A percentile compares a stretch with the other conserved stretches of the same genome.
Evolutionary conservation across 2,329 filamentous ascomycete genomes (phyloP).

Genomic region (Cladosporium sp.): DNA sequence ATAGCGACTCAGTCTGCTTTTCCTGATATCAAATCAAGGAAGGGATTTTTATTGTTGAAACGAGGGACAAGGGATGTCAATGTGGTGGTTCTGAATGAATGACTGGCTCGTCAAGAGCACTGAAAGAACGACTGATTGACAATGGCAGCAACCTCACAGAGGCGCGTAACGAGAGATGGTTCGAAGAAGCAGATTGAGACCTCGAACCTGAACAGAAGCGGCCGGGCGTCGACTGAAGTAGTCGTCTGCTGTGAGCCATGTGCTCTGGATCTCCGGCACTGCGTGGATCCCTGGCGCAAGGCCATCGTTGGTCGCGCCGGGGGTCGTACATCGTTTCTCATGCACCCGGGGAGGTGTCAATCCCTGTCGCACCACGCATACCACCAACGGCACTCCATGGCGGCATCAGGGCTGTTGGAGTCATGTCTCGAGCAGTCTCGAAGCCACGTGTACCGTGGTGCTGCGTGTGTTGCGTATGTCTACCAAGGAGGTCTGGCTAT

Average conservation of each 20-base stretch:
- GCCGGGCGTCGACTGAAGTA: conserved; percentile 11
- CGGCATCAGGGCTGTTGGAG: neutral
- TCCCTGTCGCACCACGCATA: conserved; percentile 8
- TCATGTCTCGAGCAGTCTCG: conserved; percentile 11
- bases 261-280: conserved; percentile 8
- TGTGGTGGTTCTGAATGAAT: conserved; percentile 15
- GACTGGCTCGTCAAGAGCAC: conserved; percentile 19
- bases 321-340: neutral
- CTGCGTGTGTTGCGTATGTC: conserved; percentile 11
- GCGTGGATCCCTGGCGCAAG: conserved; percentile 3
- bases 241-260: neutral
- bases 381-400: neutral
- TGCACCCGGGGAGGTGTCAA: neutral
- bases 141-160: conserved; percentile 13
- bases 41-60: neutral
- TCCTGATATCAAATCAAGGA: conserved; percentile 10
- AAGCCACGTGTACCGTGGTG: conserved; percentile 13
- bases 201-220: neutral
- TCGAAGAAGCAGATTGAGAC: conserved; percentile 10
- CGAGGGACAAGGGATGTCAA: conserved; percentile 5
- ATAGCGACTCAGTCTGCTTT: neutral
- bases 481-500: neutral
- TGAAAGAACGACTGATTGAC: conserved; percentile 12
- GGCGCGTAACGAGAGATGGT: conserved; percentile 13
- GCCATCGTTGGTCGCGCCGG: neutral